These are phyloP conservation scores for Sporothrix humicola DNA, from an alignment of 2,329 filamentous ascomycete species.

Conservation along the genomic window DNA sequence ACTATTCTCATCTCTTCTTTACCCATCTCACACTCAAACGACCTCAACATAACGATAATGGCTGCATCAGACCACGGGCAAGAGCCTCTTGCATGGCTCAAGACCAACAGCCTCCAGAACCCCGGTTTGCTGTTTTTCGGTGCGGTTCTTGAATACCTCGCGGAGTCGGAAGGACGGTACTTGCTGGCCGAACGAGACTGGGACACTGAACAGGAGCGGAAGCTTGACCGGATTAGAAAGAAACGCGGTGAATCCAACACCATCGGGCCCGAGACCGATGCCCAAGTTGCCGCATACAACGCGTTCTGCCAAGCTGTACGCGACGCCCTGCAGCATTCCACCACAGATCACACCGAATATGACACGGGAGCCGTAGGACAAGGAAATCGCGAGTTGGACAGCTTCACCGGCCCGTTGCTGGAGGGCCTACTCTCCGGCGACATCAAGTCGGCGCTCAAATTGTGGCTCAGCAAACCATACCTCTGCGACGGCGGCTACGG, in stretches of 20 bases:
- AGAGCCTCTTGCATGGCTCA: background rate
- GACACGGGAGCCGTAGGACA: too few relatives aligned
- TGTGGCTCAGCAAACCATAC: too few relatives aligned
- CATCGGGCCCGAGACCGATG: background rate
- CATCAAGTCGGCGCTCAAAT: background rate
- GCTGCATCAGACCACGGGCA: background rate
- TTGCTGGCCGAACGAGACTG: too few relatives aligned
- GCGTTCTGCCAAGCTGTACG: background rate
- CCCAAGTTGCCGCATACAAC: background rate
- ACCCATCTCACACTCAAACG: background rate
- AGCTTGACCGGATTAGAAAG: background rate
- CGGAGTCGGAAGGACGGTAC: too few relatives aligned
- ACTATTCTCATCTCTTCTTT: too few relatives aligned
- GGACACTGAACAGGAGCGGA: background rate
- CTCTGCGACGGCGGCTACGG: too few relatives aligned
- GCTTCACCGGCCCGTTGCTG: background rate
- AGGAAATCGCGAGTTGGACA: too few relatives aligned
- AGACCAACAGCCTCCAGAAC: background rate
- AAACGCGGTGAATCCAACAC: background rate
- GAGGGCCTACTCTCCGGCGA: background rate
- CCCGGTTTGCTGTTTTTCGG: background rate
- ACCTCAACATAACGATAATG: slow-evolving; percentile 6
- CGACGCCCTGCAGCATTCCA: background rate
- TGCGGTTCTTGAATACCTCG: background rate
- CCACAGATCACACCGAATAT: too few relatives aligned